Base-by-base conservation (phyloP, 495 filamentous ascomycete species). In the Penicillium pancosmium region DNA sequence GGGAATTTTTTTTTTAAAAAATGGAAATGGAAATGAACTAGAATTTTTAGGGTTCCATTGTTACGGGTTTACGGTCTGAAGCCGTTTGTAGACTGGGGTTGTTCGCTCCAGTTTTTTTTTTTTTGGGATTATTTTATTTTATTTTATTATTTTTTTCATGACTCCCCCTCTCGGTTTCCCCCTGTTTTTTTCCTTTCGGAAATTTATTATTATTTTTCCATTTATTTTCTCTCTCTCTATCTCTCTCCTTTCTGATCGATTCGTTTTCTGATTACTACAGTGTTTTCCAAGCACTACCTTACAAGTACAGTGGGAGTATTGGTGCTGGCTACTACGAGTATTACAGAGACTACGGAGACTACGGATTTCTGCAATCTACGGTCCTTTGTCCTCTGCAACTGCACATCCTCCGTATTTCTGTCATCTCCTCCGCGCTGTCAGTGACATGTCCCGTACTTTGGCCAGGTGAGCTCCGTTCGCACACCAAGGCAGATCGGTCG, bases 31-130 rank as follows among this genome's bases (percentile, higher is more conserved):
- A 56, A 54, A 38, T 56, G 47, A 46, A 59, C 52, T 63, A 60
- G 62, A 60, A 56, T 48, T 60, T 63, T 69, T 67, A 66, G 64
- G 63, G 61, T 69, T 64, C 61, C 61, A 69, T 69, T 61, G 43
- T 63, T 63, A 66, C 59, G 59, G 62, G 54, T 56, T 52, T 48
- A 59, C 40, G 51, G 38, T 55, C 54, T 41, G 53, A 50, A 50
- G 50, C 55, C 55, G 66, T 66, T 66, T 59, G 50, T 21, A 46
- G 50, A 52, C 61, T 51, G 60, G 64, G 64, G 64, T 63, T 63
- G 50, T 56, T 60, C 33, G 46, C 52, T 59, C 41, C 38, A 34
- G 50, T 55, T 36, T 50, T 54, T 44, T 51, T 44, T 51, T 54
- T 50, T 27, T 25, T 16, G 47, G 50, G 52, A 44, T 48, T 53